Conservation (phyloP, 2,329 filamentous ascomycete species). For the Exserohilum turcica region DNA sequence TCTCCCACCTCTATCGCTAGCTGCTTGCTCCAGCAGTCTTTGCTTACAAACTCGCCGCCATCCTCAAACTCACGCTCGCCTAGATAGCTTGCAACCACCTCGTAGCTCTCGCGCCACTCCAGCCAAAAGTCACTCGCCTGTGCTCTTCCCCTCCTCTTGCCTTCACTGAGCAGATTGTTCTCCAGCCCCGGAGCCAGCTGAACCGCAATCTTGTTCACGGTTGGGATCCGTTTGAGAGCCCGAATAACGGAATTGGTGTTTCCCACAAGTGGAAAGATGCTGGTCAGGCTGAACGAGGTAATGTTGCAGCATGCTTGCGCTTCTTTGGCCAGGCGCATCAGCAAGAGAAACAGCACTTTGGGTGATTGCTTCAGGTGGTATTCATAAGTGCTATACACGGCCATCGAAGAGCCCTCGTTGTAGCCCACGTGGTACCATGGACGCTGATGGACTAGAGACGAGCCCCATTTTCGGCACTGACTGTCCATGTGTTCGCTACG, state of each 20-base stretch:
- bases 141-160: constrained; percentile 48
- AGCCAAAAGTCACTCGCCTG: constrained; percentile 50
- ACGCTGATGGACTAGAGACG: constrained; percentile 60
- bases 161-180: constrained; percentile 47
- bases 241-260: constrained; percentile 55
- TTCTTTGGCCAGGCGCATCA: constrained; percentile 37
- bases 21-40: constrained; percentile 28
- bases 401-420: constrained; percentile 77
- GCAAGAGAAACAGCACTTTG: constrained; percentile 62
- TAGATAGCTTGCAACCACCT: constrained; percentile 30
- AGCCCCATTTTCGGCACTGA: constrained; percentile 25
- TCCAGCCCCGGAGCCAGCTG: constrained; percentile 51
- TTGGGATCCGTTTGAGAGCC: constrained; percentile 33
- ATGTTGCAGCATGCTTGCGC: constrained; percentile 44
- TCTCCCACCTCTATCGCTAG: constrained; percentile 32
- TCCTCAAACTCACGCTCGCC: constrained; percentile 28
- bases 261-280: constrained; percentile 68
- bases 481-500: constrained; percentile 11
- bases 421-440: constrained; percentile 69
- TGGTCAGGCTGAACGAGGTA: constrained; percentile 62
- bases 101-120: constrained; percentile 44
- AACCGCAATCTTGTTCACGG: constrained; percentile 44
- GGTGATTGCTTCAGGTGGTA: constrained; percentile 70
- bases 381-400: constrained; percentile 72
- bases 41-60: constrained; percentile 29